Conservation (phyloP, 2,329 filamentous ascomycete genomes). For the Hypoxylon sp. region DNA sequence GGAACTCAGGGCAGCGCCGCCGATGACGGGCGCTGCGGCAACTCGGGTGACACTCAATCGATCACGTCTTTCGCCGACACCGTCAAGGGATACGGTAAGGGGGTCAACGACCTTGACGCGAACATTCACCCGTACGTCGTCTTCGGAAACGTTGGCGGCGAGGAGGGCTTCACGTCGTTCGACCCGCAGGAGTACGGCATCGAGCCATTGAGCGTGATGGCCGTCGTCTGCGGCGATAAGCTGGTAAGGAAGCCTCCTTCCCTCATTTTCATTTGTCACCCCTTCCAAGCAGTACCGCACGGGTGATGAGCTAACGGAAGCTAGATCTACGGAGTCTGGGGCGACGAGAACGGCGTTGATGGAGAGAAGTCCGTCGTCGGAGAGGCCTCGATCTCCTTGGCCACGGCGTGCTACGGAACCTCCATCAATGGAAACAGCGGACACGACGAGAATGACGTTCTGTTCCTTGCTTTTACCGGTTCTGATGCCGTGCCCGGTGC, state of each 20-base stretch:
- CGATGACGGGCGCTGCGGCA: constrained; percentile 55
- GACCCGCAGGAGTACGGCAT: constrained; percentile 51
- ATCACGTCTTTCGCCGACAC: constrained; percentile 55
- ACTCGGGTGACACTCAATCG: constrained; percentile 52
- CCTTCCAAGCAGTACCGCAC: too few species aligned
- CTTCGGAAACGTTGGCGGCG: constrained; percentile 55
- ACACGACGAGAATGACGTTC: constrained; percentile 64
- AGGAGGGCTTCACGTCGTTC: constrained; percentile 46
- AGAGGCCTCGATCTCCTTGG: constrained; percentile 66
- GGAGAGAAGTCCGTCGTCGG: constrained; percentile 58
- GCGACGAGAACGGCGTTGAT: constrained; percentile 66
- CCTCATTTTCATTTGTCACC: too few species aligned
- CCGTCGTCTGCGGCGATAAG: constrained; percentile 59
- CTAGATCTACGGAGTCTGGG: constrained; percentile 67
- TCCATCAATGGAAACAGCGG: constrained; percentile 63
- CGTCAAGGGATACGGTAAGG: constrained; percentile 46
- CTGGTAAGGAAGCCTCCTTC: constrained; percentile 49
- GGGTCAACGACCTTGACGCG: constrained; percentile 53
- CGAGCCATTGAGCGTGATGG: constrained; percentile 59
- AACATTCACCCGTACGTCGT: constrained; percentile 60
- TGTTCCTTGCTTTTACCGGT: constrained; percentile 69
- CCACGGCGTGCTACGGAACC: constrained; percentile 64
- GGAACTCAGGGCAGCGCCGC: constrained; percentile 53
- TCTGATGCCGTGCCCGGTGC: constrained; percentile 64
- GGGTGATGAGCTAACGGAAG: constrained; percentile 5